A percentile compares a stretch with the other conserved stretches of the same genome.
Conservation (phyloP, 1,284 basidiomycete species). For the Papiliotrema laurentii region DNA sequence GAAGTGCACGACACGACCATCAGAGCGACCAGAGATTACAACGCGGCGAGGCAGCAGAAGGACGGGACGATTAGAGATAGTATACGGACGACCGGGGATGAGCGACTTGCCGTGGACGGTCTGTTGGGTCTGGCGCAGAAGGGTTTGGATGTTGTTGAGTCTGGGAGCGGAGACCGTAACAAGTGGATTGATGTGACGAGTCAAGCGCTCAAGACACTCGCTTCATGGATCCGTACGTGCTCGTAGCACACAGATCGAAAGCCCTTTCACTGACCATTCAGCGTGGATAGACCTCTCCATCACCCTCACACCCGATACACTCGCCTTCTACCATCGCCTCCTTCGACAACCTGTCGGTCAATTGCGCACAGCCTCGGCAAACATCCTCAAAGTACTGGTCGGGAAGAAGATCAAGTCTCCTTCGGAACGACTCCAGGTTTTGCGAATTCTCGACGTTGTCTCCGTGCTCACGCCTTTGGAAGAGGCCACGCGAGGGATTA, state of each 20-base stretch:
- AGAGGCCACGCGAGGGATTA: conserved; percentile 65
- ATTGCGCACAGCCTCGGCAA: conserved; percentile 77
- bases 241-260: too few species aligned
- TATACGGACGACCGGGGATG: conserved; percentile 79
- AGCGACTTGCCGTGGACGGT: conserved; percentile 77
- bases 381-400: conserved; percentile 74
- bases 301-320: conserved; percentile 84
- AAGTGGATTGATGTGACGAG: conserved; percentile 74
- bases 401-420: conserved; percentile 92
- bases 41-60: conserved; percentile 63
- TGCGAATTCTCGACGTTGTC: conserved; percentile 81
- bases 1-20: conserved; percentile 90
- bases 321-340: conserved; percentile 78
- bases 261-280: conserved; percentile 42
- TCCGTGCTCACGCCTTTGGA: conserved; percentile 76
- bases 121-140: conserved; percentile 79
- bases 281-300: conserved; percentile 98
- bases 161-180: conserved; percentile 52
- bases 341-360: conserved; percentile 71
- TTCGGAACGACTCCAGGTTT: conserved; percentile 80
- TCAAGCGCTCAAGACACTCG: conserved; percentile 83
- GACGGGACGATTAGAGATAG: conserved; percentile 81
- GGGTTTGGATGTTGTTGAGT: conserved; percentile 56
- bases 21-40: conserved; percentile 72
- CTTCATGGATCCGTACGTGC: conserved; percentile 85